Evolutionary conservation across 73 alveolate genomes (phyloP).

Genomic region (Effrenium voratum): DNA sequence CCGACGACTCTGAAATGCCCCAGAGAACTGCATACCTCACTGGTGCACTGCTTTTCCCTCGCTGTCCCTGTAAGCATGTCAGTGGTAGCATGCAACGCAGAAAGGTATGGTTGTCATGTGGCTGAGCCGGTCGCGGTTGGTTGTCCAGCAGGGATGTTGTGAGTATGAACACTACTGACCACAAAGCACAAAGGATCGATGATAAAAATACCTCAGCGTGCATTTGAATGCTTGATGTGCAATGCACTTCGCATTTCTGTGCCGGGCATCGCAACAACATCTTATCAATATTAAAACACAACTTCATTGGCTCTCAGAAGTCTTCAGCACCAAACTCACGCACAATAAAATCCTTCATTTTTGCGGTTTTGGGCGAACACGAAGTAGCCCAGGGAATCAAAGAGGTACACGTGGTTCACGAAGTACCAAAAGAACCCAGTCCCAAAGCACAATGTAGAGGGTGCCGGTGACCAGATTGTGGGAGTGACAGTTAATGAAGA

Average conservation of each 20-base stretch:
- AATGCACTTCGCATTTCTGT: background rate
- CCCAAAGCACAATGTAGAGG: too few relatives aligned
- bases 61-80: too few relatives aligned
- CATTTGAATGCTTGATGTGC: background rate
- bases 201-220: conserved; percentile 62
- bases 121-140: conserved; percentile 19
- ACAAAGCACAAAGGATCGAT: conserved; percentile 28
- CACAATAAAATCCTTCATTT: too few relatives aligned
- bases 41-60: background rate
- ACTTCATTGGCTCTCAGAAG: too few relatives aligned
- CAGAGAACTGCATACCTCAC: conserved; percentile 77
- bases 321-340: too few relatives aligned
- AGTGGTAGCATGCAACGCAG: background rate
- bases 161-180: conserved; percentile 80
- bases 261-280: background rate
- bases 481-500: too few relatives aligned
- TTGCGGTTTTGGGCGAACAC: too few relatives aligned
- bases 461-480: too few relatives aligned
- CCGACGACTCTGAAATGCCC: conserved; percentile 43
- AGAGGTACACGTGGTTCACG: too few relatives aligned
- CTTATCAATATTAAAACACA: too few relatives aligned
- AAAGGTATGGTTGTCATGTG: background rate
- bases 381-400: too few relatives aligned
- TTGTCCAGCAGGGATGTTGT: conserved; percentile 74
- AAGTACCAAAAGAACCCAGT: too few relatives aligned